phyloP scores from a whole-genome alignment of 805 yeast genomes.

The Suhomyces faveliae region DNA sequence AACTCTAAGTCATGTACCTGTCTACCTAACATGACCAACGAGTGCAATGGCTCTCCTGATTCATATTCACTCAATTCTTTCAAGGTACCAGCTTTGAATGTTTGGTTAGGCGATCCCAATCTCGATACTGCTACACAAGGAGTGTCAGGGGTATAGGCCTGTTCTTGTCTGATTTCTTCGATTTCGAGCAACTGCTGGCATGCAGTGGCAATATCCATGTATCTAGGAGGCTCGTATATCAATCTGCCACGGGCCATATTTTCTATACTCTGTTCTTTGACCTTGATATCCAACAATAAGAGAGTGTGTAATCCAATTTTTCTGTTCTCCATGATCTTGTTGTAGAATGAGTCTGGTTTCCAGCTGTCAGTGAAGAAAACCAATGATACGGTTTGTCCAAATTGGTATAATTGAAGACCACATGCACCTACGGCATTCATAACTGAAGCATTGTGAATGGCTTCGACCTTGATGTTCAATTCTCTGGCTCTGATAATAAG shows the following conservation, averaged over 20 bases:
- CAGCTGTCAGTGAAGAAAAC: slow-evolving; percentile 94
- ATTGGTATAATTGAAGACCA: slow-evolving; percentile 90
- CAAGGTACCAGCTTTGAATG: slow-evolving; percentile 81
- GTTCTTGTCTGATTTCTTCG: slow-evolving; percentile 72
- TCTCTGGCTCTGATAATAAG: slow-evolving; percentile 89
- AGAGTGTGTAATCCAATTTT: slow-evolving; percentile 89
- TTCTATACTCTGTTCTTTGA: slow-evolving; percentile 92
- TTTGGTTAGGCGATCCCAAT: slow-evolving; percentile 81
- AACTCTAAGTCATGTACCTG: slow-evolving; percentile 91
- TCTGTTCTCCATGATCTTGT: slow-evolving; percentile 85
- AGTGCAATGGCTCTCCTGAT: slow-evolving; percentile 92
- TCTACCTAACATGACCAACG: slow-evolving; percentile 86
- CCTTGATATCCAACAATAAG: slow-evolving; percentile 86
- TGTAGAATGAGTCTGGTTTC: slow-evolving; percentile 96
- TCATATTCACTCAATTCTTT: slow-evolving; percentile 76
- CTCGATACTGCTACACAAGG: slow-evolving; percentile 94
- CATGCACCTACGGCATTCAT: slow-evolving; percentile 99
- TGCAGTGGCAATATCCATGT: slow-evolving; percentile 89
- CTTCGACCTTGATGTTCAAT: slow-evolving; percentile 70
- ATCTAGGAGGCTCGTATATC: slow-evolving; percentile 95
- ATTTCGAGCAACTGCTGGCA: slow-evolving; percentile 85
- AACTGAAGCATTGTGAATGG: slow-evolving; percentile 92
- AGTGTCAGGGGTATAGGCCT: slow-evolving; percentile 80
- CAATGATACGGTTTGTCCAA: slow-evolving; percentile 95
- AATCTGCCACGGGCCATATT: slow-evolving; percentile 90